Evolutionary conservation across 208 protist genomes (phyloP).

Genomic region (Trypanosoma avium): DNA sequence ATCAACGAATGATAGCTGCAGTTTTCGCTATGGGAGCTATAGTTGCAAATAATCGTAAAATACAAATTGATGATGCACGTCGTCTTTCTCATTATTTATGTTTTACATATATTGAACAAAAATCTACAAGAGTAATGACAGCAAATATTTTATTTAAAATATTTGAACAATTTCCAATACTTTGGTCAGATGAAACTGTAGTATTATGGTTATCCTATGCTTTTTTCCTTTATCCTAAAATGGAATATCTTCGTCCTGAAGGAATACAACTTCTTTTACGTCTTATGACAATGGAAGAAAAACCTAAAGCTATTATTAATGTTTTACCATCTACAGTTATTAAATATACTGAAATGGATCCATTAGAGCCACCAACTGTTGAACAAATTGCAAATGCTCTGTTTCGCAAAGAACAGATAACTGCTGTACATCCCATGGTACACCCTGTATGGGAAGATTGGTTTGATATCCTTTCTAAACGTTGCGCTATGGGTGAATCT

Average conservation of each 20-base stretch:
- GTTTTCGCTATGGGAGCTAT: slow-evolving; percentile 71
- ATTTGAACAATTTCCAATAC: slow-evolving; percentile 23
- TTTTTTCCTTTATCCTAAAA: slow-evolving; percentile 87
- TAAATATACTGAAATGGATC: slow-evolving; percentile 57
- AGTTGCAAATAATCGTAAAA: slow-evolving; percentile 37
- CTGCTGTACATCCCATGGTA: slow-evolving; percentile 78
- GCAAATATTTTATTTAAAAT: slow-evolving; percentile 71
- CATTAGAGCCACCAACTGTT: slow-evolving; percentile 67
- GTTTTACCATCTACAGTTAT: slow-evolving; percentile 40
- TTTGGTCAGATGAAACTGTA: slow-evolving; percentile 51
- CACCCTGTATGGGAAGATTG: slow-evolving; percentile 89
- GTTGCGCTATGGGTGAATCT: slow-evolving; percentile 76
- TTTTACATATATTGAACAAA: slow-evolving; percentile 87
- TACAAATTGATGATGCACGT: slow-evolving; percentile 41
- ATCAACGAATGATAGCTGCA: slow-evolving; percentile 76
- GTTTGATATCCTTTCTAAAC: slow-evolving; percentile 63
- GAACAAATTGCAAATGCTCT: slow-evolving; percentile 84
- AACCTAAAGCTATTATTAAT: slow-evolving; percentile 7
- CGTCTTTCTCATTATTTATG: slow-evolving; percentile 52
- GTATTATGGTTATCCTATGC: slow-evolving; percentile 76
- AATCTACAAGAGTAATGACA: slow-evolving; percentile 71
- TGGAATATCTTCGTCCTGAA: slow-evolving; percentile 89
- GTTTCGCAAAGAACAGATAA: slow-evolving; percentile 88
- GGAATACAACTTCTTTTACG: slow-evolving; percentile 78
- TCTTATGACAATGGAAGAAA: slow-evolving; percentile 48